Evolutionary conservation across 139 green algal genomes (phyloP).

Genomic region (Chlorella sp.): DNA sequence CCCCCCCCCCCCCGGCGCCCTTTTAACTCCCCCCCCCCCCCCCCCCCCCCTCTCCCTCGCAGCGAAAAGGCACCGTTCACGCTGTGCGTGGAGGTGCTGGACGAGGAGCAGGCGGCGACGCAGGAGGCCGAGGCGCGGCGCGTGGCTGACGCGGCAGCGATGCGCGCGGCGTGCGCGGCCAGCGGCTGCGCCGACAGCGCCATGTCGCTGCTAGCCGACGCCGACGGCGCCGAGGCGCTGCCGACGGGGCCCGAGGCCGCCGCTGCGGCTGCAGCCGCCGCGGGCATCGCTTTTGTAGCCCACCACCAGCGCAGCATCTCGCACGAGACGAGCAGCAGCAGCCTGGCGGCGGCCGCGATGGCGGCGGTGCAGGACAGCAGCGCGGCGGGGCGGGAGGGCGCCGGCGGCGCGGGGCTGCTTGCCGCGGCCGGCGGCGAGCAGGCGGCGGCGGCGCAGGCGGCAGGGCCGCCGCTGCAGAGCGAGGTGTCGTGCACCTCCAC

Average conservation of each 20-base stretch:
- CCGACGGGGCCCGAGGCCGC: conserved; percentile 1
- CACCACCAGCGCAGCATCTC: conserved; percentile 35
- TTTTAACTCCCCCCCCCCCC: too few relatives aligned
- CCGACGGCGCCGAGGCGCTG: neutral
- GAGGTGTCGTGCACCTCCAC: neutral
- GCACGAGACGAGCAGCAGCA: conserved; percentile 24
- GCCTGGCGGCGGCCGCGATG: conserved; percentile 22
- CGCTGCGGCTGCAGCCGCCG: conserved; percentile 16
- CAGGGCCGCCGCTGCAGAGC: neutral
- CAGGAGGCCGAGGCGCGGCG: neutral
- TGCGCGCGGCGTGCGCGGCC: neutral
- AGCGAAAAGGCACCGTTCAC: conserved; percentile 85
- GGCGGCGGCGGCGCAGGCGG: neutral
- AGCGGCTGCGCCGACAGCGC: conserved; percentile 6
- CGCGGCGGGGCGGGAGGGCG: conserved; percentile 5
- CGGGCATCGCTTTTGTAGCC: conserved; percentile 23
- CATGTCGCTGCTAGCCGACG: neutral
- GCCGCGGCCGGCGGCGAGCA: neutral
- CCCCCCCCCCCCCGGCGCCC: too few relatives aligned
- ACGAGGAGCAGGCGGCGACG: conserved; percentile 29
- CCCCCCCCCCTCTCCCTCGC: conserved; percentile 6
- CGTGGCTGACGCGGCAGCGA: neutral
- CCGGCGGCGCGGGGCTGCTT: neutral
- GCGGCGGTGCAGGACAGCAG: conserved; percentile 41
- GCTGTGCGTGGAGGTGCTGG: conserved; percentile 79